Base-by-base conservation (phyloP, 768 basidiomycete species). In the Leccinum rimulosum region DNA sequence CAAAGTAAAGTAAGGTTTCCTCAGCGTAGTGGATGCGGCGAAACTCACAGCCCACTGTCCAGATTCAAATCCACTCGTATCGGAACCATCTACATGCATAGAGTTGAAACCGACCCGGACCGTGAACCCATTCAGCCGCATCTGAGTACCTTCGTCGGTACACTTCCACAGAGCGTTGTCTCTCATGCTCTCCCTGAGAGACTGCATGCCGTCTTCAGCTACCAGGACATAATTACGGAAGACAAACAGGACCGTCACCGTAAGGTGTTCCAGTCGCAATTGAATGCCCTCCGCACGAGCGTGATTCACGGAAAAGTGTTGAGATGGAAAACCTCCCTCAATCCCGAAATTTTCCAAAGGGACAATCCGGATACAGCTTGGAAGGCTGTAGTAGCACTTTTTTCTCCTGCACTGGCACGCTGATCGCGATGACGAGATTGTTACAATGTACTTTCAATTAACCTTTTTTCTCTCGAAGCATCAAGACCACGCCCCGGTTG, bases 21-120 rank as follows among this genome's bases (percentile, higher is more conserved):
- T 43, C 28, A 5, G 5, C 10, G 7, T 45, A 17, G 12, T 47
- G 7, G 17, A 56, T 14, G 25, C 0, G 2, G 47, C 3, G 22
- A 28, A 36, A 28, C 52, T 3, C 1, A 65, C 19, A 6, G 1
- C 8, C 3, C 25, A 11, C 3, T 52, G 31, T 53, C 33, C 27
- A 68, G 66, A 48, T 57, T 22, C 17, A 59, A 6, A 33, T 57
- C 59, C 28, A 57, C 57, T 14, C 50, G 31, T 19, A 12, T 28
- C 0, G 66, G 67, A 35, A 57, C 10, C n/a, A 61, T 68, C 19
- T 68, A 68, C 43, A 7, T 66, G 61, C 57, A 63, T 51, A 51
- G 51, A 36, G 3, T 68, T 19, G 67, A 57, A 27, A 38, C 7
- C 6, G 25, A 57, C 25, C 59, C 54, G 11, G 0, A 0, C 2